Conservation (phyloP, 768 basidiomycete species). For the Mycena galopus region DNA sequence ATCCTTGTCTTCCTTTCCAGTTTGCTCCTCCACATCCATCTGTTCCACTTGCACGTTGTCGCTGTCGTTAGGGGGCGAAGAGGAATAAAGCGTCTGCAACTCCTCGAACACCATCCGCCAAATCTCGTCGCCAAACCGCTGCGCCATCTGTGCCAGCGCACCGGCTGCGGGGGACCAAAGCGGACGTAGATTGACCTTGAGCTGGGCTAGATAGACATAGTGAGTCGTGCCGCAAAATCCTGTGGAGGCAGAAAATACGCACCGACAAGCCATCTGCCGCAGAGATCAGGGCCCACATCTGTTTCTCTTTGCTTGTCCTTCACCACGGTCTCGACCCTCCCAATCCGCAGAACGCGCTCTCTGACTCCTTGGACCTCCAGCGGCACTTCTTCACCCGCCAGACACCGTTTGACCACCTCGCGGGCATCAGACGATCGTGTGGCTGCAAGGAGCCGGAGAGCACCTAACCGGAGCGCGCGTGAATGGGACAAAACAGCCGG, state of each 20-base stretch:
- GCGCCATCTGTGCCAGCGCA: constrained; percentile 67
- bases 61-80: constrained; percentile 31
- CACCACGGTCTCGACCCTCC: constrained; percentile 74
- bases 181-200: constrained; percentile 94
- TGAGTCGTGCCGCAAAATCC: constrained; percentile 5
- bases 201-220: constrained; percentile 67
- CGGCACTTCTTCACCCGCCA: constrained; percentile 86
- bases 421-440: constrained; percentile 57
- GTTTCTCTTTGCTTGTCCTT: constrained; percentile 58
- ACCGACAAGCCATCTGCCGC: constrained; percentile 82
- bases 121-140: constrained; percentile 74
- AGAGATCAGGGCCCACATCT: constrained; percentile 70
- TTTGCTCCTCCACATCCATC: constrained; percentile 19
- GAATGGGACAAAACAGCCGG: constrained; percentile 80
- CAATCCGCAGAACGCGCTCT: constrained; percentile 86
- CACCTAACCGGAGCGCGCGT: constrained; percentile 69
- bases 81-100: constrained; percentile 54
- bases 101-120: constrained; percentile 82
- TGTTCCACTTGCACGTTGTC: constrained; percentile 1
- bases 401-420: constrained; percentile 73
- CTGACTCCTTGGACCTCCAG: constrained; percentile 85
- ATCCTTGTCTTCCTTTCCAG: constrained; percentile 48
- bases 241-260: constrained; percentile 35
- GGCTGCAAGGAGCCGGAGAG: constrained; percentile 74
- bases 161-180: constrained; percentile 87